Evolutionary conservation across 345 rosid species (phyloP).

Genomic region (Euphorbia lathyris): DNA sequence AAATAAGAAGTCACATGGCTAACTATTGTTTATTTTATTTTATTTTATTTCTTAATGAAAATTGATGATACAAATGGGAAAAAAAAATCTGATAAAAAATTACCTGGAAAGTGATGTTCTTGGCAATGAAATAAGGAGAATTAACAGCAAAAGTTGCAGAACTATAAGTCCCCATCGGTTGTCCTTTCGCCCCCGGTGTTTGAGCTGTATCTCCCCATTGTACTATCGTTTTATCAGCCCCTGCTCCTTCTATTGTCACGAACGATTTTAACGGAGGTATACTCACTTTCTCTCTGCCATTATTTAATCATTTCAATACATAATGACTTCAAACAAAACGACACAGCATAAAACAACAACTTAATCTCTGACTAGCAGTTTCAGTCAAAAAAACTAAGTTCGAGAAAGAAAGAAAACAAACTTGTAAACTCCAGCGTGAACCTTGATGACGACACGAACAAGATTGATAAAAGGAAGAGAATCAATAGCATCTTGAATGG

Average conservation of each 20-base stretch:
- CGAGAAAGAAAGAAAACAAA: slow-evolving; percentile 32
- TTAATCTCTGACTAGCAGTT: slow-evolving; percentile 13
- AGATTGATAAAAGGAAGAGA: slow-evolving; percentile 82
- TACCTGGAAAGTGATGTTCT: slow-evolving; percentile 91
- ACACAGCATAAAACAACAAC: slow-evolving; percentile 7
- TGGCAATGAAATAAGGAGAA: slow-evolving; percentile 84
- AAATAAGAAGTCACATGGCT: too few relatives aligned
- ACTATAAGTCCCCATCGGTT: slow-evolving; percentile 63
- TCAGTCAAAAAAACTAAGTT: neutral
- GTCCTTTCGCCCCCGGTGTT: slow-evolving; percentile 64
- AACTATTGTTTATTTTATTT: too few relatives aligned
- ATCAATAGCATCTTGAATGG: slow-evolving; percentile 88
- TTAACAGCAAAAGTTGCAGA: slow-evolving; percentile 97
- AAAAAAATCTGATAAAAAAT: too few relatives aligned
- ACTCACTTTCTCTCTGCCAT: slow-evolving; percentile 71
- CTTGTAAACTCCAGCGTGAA: slow-evolving; percentile 94
- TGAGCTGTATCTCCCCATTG: slow-evolving; percentile 98
- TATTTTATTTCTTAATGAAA: too few relatives aligned
- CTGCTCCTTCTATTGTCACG: slow-evolving; percentile 86
- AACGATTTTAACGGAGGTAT: slow-evolving; percentile 76
- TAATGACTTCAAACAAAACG: too few relatives aligned
- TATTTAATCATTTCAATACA: too few relatives aligned
- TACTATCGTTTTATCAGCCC: slow-evolving; percentile 80
- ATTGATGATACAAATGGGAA: too few relatives aligned
- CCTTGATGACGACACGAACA: slow-evolving; percentile 86